Evolutionary conservation across 2,329 filamentous ascomycete genomes (phyloP).

Genomic region (Ophiostoma piceae): DNA sequence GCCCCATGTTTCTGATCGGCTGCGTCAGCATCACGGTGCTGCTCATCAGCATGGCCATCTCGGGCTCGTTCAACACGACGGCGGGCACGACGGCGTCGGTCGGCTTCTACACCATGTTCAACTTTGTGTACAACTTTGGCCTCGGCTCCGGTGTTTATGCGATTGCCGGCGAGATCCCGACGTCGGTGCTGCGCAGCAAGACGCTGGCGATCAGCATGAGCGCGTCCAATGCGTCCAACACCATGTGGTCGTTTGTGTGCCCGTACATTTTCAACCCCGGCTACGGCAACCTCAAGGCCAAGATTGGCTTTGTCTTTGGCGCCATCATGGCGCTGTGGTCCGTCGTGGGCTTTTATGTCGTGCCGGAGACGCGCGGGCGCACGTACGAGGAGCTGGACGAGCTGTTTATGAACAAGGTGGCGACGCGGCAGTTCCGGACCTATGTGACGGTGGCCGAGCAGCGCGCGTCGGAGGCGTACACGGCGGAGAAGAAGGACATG

Average conservation of each 20-base stretch:
- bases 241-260: conserved; percentile 29
- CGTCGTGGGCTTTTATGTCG: conserved; percentile 48
- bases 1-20: conserved; percentile 18
- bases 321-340: conserved; percentile 27
- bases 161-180: conserved; percentile 29
- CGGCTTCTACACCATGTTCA: conserved; percentile 30
- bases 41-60: conserved; percentile 29
- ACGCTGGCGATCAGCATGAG: conserved; percentile 28
- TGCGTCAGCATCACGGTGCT: conserved; percentile 32
- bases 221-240: conserved; percentile 22
- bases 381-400: conserved; percentile 21
- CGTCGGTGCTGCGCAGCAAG: conserved; percentile 29
- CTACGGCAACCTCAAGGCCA: conserved; percentile 29
- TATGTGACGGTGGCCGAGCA: conserved; percentile 21
- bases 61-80: conserved; percentile 26
- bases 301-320: conserved; percentile 31
- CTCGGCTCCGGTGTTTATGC: conserved; percentile 30
- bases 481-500: conserved; percentile 17
- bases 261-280: conserved; percentile 32
- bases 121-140: conserved; percentile 30
- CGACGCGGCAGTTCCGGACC: conserved; percentile 16
- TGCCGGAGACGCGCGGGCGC: conserved; percentile 44
- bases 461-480: conserved; percentile 20
- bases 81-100: conserved; percentile 28
- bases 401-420: conserved; percentile 22